Evolutionary conservation across 192 early-diverging fungal genomes (phyloP).

Genomic region (Glomus cerebriforme): DNA sequence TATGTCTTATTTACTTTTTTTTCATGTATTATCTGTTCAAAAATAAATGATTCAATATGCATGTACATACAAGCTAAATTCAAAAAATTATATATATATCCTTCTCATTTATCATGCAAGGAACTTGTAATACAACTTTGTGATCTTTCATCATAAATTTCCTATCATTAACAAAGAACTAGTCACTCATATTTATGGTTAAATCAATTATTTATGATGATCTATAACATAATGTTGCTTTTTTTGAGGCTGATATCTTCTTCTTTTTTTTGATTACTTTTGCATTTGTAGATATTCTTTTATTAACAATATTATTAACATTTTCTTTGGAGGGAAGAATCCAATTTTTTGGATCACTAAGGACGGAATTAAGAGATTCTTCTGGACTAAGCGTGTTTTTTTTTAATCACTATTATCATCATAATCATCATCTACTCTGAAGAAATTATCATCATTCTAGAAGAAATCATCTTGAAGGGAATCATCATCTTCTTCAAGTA

Average conservation of each 20-base stretch:
- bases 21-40: conserved; percentile 22
- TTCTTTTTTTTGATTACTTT: conserved; percentile 23
- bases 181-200: conserved; percentile 18
- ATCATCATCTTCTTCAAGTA: too few relatives aligned
- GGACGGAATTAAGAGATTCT: conserved; percentile 16
- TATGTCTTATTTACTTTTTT: conserved; percentile 22
- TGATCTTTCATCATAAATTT: conserved; percentile 33
- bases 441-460: too few relatives aligned
- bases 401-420: too few relatives aligned
- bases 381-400: neutral
- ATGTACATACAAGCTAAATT: conserved; percentile 3
- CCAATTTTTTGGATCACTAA: conserved; percentile 15
- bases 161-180: conserved; percentile 28
- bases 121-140: conserved; percentile 25
- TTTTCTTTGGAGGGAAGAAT: conserved; percentile 26
- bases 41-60: conserved; percentile 22
- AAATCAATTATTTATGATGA: conserved; percentile 32
- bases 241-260: conserved; percentile 16
- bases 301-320: conserved; percentile 16
- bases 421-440: too few relatives aligned
- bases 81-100: neutral
- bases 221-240: conserved; percentile 31
- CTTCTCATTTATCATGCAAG: neutral
- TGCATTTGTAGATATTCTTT: conserved; percentile 19
- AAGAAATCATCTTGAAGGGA: too few relatives aligned